Evolutionary conservation across 768 basidiomycete genomes (phyloP).

Genomic region (Mycena galopus): DNA sequence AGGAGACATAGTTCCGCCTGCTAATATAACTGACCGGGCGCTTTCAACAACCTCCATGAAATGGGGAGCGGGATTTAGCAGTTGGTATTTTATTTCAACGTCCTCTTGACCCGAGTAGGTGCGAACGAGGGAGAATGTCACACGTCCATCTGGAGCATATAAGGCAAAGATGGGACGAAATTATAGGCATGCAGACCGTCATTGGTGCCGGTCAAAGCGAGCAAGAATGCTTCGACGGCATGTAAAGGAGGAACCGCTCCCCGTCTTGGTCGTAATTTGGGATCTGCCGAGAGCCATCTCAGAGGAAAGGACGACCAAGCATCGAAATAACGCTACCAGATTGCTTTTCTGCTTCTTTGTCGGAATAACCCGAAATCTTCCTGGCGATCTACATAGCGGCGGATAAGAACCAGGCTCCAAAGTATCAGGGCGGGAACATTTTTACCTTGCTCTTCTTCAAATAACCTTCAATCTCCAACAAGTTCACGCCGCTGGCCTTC

Average conservation of each 20-base stretch:
- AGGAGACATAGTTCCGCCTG: slow-evolving; percentile 99
- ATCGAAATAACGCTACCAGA: slow-evolving; percentile 44
- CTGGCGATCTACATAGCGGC: slow-evolving; percentile 65
- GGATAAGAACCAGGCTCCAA: not conserved
- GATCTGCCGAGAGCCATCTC: slow-evolving; percentile 29
- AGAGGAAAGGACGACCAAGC: not conserved
- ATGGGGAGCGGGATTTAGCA: slow-evolving; percentile 90
- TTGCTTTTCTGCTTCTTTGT: slow-evolving; percentile 65
- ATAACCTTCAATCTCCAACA: slow-evolving; percentile 87
- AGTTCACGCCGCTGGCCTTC: slow-evolving; percentile 81
- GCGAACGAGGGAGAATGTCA: slow-evolving; percentile 68
- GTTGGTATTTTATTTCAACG: slow-evolving; percentile 88
- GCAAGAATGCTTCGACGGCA: slow-evolving; percentile 81
- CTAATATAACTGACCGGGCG: slow-evolving; percentile 88
- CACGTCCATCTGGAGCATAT: slow-evolving; percentile 73
- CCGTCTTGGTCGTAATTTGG: slow-evolving; percentile 40
- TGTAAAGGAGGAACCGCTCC: slow-evolving; percentile 82
- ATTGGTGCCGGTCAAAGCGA: slow-evolving; percentile 81
- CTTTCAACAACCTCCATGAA: slow-evolving; percentile 88
- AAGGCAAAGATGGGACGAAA: not conserved
- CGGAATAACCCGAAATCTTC: slow-evolving; percentile 89
- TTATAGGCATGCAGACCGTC: slow-evolving; percentile 63
- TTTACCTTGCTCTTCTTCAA: slow-evolving; percentile 85
- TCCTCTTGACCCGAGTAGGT: slow-evolving; percentile 51
- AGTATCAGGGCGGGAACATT: not conserved